A percentile compares a stretch with the other conserved stretches of the same genome.
phyloP scores from a whole-genome alignment of 176 grass and related monocot genomes.

The Carex kokanica region DNA sequence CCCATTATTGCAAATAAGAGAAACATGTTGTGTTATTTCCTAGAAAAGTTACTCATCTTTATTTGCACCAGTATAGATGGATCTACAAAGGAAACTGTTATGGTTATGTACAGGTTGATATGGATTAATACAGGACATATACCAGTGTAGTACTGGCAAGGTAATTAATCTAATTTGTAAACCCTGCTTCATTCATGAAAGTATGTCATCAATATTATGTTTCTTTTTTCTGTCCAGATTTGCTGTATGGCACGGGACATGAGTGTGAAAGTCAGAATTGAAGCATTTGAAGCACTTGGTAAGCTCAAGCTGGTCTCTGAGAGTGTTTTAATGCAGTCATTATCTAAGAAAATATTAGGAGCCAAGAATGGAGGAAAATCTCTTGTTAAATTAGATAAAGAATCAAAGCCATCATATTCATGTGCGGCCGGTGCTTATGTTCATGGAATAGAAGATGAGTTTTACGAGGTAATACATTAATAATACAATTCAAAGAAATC shows the following conservation, averaged over 20 bases:
- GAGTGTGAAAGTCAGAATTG: conserved; percentile 66
- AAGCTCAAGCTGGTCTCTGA: conserved; percentile 58
- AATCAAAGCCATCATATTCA: conserved; percentile 43
- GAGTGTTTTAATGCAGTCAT: conserved; percentile 60
- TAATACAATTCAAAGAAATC: neutral
- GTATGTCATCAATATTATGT: neutral
- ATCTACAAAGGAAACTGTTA: neutral
- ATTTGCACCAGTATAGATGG: neutral
- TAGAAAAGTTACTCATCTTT: neutral
- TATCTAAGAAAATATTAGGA: conserved; percentile 77
- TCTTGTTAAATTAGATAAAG: conserved; percentile 31
- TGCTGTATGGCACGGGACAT: conserved; percentile 85
- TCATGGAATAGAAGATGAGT: conserved; percentile 91
- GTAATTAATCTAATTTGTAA: neutral
- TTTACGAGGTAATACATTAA: conserved; percentile 51
- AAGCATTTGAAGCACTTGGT: conserved; percentile 71
- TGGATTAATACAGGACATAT: neutral
- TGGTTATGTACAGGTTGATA: neutral
- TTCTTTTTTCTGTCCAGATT: conserved; percentile 51
- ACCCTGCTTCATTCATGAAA: neutral
- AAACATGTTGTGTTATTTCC: neutral
- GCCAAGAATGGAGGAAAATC: conserved; percentile 32
- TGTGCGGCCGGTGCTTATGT: conserved; percentile 69
- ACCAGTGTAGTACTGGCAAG: neutral
- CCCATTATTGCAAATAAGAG: neutral